Conservation (phyloP, 441 rosid genomes). For the Corymbia citriodora region DNA sequence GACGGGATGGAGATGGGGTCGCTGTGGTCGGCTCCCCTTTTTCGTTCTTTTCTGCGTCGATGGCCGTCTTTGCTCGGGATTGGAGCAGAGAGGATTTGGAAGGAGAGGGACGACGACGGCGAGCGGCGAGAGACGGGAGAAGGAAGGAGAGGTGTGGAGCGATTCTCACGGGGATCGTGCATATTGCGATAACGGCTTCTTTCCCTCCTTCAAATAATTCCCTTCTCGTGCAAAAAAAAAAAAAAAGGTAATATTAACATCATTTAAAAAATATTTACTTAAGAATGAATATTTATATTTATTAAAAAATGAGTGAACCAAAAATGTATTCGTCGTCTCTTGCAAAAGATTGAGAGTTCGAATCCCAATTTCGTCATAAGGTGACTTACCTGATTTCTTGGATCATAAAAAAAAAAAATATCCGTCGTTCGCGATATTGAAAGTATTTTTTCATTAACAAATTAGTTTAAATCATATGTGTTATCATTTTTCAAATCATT, state of each 20-base stretch:
- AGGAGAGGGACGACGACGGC: background rate
- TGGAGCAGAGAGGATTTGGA: background rate
- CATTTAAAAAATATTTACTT: too few species aligned
- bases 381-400: too few species aligned
- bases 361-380: too few species aligned
- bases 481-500: too few species aligned
- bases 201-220: background rate
- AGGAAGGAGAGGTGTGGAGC: background rate
- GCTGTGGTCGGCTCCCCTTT: background rate
- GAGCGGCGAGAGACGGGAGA: background rate
- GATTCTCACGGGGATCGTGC: background rate
- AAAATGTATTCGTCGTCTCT: too few species aligned
- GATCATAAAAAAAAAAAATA: too few species aligned
- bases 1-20: background rate
- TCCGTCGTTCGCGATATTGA: too few species aligned
- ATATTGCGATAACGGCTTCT: background rate
- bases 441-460: too few species aligned
- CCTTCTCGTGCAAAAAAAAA: background rate
- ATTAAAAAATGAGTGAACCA: too few species aligned
- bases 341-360: too few species aligned
- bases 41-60: background rate
- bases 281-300: too few species aligned
- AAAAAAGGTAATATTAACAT: background rate
- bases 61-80: slow-evolving; percentile 15
- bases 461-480: too few species aligned